A percentile compares a stretch with the other conserved stretches of the same genome.
phyloP scores from a whole-genome alignment of 2,329 filamentous ascomycete genomes.

The Dothistroma pini region DNA sequence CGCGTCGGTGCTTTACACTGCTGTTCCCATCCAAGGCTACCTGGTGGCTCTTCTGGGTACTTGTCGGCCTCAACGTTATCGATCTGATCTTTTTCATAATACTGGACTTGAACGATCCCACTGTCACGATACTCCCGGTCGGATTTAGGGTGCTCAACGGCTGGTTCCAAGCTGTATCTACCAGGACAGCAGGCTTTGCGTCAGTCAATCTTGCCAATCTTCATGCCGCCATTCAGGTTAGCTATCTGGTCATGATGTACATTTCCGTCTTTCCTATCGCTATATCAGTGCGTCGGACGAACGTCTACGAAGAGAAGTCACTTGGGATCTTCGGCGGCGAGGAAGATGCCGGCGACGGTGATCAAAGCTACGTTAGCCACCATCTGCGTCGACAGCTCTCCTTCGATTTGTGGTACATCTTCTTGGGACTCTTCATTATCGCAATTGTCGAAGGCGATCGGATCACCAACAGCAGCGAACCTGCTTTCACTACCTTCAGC shows the following conservation, averaged over 20 bases:
- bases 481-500: constrained; percentile 49
- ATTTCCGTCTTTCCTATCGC: constrained; percentile 96
- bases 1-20: constrained; percentile 91
- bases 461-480: constrained; percentile 59
- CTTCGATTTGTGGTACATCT: constrained; percentile 97
- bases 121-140: constrained; percentile 64
- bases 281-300: constrained; percentile 88
- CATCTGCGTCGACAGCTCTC: constrained; percentile 91
- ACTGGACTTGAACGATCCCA: constrained; percentile 73
- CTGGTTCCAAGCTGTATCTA: constrained; percentile 85
- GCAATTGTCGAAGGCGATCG: constrained; percentile 77
- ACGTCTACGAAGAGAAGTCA: constrained; percentile 91
- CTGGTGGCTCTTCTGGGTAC: constrained; percentile 91
- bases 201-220: constrained; percentile 73
- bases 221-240: constrained; percentile 88
- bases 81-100: constrained; percentile 91
- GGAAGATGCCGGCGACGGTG: constrained; percentile 51
- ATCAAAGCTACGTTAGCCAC: constrained; percentile 80
- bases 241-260: constrained; percentile 99
- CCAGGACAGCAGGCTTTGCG: constrained; percentile 84
- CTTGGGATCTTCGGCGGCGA: constrained; percentile 65
- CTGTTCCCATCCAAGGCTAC: constrained; percentile 86
- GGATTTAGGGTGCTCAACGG: constrained; percentile 79
- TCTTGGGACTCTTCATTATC: constrained; percentile 88
- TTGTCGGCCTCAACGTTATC: constrained; percentile 75